phyloP scores from a whole-genome alignment of 257 asterid species.

The Echium plantagineum region DNA sequence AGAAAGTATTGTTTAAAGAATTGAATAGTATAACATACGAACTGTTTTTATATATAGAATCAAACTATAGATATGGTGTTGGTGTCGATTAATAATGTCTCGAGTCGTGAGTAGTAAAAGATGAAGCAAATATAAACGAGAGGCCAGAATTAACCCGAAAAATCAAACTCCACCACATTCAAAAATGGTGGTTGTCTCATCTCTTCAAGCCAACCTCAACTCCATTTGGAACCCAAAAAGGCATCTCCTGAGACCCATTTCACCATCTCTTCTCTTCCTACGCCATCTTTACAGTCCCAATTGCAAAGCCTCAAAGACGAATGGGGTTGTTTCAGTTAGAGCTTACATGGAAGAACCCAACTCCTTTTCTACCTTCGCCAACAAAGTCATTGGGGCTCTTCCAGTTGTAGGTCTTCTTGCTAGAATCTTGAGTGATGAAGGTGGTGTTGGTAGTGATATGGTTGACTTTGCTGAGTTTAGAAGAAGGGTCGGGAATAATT shows the following conservation, averaged over 20 bases:
- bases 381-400: conserved; percentile 69
- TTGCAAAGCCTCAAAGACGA: conserved; percentile 18
- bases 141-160: conserved; percentile 39
- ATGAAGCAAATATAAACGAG: conserved; percentile 16
- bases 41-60: no score
- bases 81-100: no score
- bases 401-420: conserved; percentile 82
- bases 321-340: conserved; percentile 32
- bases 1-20: no score
- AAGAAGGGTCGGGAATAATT: conserved; percentile 77
- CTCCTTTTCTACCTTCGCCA: conserved; percentile 60
- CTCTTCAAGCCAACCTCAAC: conserved; percentile 46
- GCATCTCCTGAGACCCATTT: conserved; percentile 24
- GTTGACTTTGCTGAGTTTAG: conserved; percentile 89
- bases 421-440: conserved; percentile 72
- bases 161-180: conserved; percentile 15
- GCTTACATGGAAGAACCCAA: conserved; percentile 83
- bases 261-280: conserved; percentile 39
- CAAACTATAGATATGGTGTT: no score
- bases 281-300: conserved; percentile 33
- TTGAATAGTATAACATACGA: no score
- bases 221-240: conserved; percentile 18
- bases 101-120: no score
- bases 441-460: conserved; percentile 76
- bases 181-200: conserved; percentile 58